These are phyloP conservation scores for Trametes cubensis DNA, from an alignment of 768 basidiomycete species.

Conservation along the genomic window DNA sequence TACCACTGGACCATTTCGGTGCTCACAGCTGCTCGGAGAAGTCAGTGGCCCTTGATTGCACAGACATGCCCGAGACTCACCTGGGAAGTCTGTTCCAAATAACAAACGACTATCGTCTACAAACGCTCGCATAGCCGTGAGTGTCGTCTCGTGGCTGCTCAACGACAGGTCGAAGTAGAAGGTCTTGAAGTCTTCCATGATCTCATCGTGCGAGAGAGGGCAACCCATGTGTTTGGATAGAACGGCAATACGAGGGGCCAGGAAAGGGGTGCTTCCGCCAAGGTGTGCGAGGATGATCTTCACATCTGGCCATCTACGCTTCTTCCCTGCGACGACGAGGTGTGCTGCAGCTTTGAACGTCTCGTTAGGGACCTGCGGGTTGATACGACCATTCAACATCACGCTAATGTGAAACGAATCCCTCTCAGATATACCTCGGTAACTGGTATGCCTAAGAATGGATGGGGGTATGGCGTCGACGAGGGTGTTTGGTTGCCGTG, in stretches of 20 bases:
- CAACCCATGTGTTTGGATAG: slow-evolving; percentile 75
- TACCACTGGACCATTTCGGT: slow-evolving; percentile 62
- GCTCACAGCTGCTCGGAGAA: slow-evolving; percentile 52
- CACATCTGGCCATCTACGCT: slow-evolving; percentile 59
- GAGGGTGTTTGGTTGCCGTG: slow-evolving; percentile 72
- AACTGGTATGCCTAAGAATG: slow-evolving; percentile 67
- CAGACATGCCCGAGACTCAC: slow-evolving; percentile 38
- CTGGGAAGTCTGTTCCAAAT: slow-evolving; percentile 80
- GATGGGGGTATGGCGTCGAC: slow-evolving; percentile 64
- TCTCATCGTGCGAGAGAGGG: slow-evolving; percentile 60
- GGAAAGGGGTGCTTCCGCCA: slow-evolving; percentile 67
- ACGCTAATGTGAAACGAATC: not conserved
- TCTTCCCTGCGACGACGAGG: slow-evolving; percentile 71
- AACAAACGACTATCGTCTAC: slow-evolving; percentile 54
- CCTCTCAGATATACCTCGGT: slow-evolving; percentile 50
- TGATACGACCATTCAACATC: not conserved
- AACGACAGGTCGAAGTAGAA: slow-evolving; percentile 81
- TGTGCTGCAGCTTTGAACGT: slow-evolving; percentile 83
- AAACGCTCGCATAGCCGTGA: slow-evolving; percentile 55
- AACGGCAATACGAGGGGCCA: slow-evolving; percentile 70
- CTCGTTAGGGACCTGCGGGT: slow-evolving; percentile 72
- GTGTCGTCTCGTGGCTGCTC: slow-evolving; percentile 54
- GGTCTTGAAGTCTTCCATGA: slow-evolving; percentile 65
- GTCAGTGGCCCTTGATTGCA: not conserved
- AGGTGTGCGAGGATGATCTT: slow-evolving; percentile 74